Conservation (phyloP, 176 grass and related monocot genomes). For the Phoenix dactylifera region DNA sequence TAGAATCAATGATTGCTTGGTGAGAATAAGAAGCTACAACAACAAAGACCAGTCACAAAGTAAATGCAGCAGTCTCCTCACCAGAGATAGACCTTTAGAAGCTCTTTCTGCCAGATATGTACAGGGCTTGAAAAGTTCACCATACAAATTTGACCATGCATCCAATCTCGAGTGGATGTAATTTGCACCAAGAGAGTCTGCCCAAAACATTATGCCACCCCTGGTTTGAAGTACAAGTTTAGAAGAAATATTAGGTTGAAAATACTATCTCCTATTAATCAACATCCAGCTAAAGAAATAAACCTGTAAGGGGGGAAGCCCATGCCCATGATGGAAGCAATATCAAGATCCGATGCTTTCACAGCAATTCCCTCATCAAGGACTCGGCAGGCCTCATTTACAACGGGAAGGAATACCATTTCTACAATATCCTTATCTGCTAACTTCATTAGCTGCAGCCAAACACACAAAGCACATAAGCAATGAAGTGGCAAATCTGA, state of each 20-base stretch:
- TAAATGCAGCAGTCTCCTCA: conserved; percentile 16
- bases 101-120: conserved; percentile 74
- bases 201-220: conserved; percentile 86
- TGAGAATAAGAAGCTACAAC: too few relatives aligned
- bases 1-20: too few relatives aligned
- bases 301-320: conserved; percentile 92
- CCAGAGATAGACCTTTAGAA: conserved; percentile 65
- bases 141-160: conserved; percentile 64
- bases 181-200: conserved; percentile 67
- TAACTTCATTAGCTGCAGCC: conserved; percentile 64
- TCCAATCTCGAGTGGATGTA: conserved; percentile 62
- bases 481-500: too few relatives aligned
- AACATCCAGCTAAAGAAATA: background rate
- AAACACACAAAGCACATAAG: conserved; percentile 6
- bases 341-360: conserved; percentile 84
- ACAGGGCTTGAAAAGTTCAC: conserved; percentile 72
- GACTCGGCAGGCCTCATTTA: conserved; percentile 87
- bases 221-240: conserved; percentile 19
- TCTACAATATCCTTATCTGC: conserved; percentile 73
- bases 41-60: too few relatives aligned
- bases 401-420: conserved; percentile 77
- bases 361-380: conserved; percentile 76
- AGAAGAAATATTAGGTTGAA: too few relatives aligned
- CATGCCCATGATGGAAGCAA: conserved; percentile 82
- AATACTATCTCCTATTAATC: too few relatives aligned